Percentiles rank a stretch among this genome's conserved stretches.
Conservation (phyloP, 163 green algal species). For the Scenedesmus sp. region DNA sequence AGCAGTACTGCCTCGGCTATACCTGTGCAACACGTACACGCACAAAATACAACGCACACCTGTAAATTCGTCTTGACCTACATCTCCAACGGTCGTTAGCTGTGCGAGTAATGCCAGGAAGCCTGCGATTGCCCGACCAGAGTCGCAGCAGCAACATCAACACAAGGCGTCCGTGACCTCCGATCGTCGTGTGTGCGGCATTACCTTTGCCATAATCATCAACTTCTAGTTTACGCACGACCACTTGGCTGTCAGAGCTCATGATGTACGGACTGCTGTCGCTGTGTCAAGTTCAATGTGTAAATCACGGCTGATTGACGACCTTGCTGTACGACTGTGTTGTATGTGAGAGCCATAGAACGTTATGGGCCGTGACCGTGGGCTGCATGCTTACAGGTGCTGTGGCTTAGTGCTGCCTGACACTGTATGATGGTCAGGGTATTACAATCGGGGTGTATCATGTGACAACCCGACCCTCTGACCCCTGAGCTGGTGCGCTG, state of each 20-base stretch:
- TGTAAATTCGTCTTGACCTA: slow-evolving; percentile 65
- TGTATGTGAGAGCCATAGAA: too few species aligned
- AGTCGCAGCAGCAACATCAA: background rate
- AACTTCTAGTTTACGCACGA: slow-evolving; percentile 9
- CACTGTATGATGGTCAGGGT: too few species aligned
- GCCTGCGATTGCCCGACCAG: slow-evolving; percentile 58
- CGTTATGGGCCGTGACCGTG: too few species aligned
- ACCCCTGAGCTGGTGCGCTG: too few species aligned
- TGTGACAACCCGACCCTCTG: too few species aligned
- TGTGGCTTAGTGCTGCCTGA: too few species aligned
- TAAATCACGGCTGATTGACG: background rate
- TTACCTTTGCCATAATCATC: slow-evolving; percentile 53
- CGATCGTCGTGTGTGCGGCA: background rate
- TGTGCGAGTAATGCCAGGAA: slow-evolving; percentile 81
- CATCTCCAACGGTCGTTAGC: slow-evolving; percentile 81
- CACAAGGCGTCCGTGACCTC: background rate
- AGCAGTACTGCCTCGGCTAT: too few species aligned
- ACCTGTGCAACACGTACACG: too few species aligned
- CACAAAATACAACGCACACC: background rate
- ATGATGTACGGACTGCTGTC: background rate
- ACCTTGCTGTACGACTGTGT: too few species aligned
- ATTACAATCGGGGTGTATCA: too few species aligned
- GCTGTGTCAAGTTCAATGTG: background rate
- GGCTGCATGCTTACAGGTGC: too few species aligned
- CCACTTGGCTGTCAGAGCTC: background rate